A percentile compares a stretch with the other conserved stretches of the same genome.
phyloP scores from a whole-genome alignment of 2,329 filamentous ascomycete species.

The Penicillium sclerotigenum region DNA sequence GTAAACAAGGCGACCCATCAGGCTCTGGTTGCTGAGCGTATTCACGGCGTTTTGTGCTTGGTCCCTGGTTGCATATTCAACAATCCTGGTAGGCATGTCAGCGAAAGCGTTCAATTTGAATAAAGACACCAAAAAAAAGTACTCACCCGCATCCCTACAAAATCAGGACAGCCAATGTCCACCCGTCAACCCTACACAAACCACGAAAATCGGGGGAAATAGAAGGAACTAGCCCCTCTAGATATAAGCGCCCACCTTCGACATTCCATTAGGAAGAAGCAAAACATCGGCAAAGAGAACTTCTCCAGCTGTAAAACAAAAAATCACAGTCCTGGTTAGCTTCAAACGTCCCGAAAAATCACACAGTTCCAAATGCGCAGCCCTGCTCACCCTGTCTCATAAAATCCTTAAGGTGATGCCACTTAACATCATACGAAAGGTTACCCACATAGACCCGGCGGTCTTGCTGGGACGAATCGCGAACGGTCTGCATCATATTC shows the following conservation, averaged over 20 bases:
- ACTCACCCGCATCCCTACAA: conserved; percentile 99
- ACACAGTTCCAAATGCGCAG: conserved; percentile 24
- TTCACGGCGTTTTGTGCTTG: conserved; percentile 97
- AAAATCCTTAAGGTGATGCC: conserved; percentile 99
- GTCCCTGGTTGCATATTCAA: conserved; percentile 99
- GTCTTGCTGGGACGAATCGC: conserved; percentile 95
- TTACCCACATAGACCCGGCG: conserved; percentile 99
- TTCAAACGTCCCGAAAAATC: conserved; percentile 14
- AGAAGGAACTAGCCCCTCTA: conserved; percentile 79
- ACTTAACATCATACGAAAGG: conserved; percentile 98
- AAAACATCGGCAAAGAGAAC: conserved; percentile 99
- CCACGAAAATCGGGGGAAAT: conserved; percentile 59
- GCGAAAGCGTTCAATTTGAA: not conserved
- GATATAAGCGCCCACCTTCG: conserved; percentile 98
- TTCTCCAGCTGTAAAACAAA: conserved; percentile 73
- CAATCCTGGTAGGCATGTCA: conserved; percentile 67
- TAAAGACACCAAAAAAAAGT: conserved; percentile 1
- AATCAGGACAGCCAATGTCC: conserved; percentile 81
- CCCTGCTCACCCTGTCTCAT: conserved; percentile 90
- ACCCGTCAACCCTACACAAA: conserved; percentile 93
- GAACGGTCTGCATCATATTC: conserved; percentile 92
- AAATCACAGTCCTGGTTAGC: conserved; percentile 16
- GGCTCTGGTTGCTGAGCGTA: conserved; percentile 97
- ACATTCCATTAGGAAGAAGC: conserved; percentile 99
- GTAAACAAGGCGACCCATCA: conserved; percentile 98